phyloP scores from a whole-genome alignment of 2,329 filamentous ascomycete genomes.

The Sclerotinia trifoliorum region DNA sequence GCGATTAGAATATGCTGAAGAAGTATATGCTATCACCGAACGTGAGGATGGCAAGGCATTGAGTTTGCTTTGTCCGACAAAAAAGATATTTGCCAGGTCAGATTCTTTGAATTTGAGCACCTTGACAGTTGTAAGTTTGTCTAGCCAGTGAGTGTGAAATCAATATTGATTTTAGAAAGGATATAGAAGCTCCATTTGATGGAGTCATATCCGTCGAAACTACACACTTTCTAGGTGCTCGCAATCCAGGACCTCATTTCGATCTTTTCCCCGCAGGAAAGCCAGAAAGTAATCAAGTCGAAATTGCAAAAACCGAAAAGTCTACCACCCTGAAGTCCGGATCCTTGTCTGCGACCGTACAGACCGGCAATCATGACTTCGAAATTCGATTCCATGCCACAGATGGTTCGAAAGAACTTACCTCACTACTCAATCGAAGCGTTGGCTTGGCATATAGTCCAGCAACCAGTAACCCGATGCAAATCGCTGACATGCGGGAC shows the following conservation, averaged over 20 bases:
- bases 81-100: constrained; percentile 52
- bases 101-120: constrained; percentile 57
- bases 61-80: constrained; percentile 57
- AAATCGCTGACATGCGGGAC: constrained; percentile 53
- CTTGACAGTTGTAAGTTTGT: constrained; percentile 48
- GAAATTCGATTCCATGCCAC: constrained; percentile 55
- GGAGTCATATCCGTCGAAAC: constrained; percentile 60
- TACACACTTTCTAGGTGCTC: constrained; percentile 56
- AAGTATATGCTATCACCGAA: constrained; percentile 53
- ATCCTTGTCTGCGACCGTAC: constrained; percentile 52
- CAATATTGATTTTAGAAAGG: constrained; percentile 39
- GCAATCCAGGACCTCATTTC: constrained; percentile 54
- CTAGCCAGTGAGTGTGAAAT: neutral
- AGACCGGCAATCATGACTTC: constrained; percentile 50
- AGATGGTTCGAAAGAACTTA: constrained; percentile 51
- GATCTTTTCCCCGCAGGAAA: constrained; percentile 55
- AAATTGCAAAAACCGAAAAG: constrained; percentile 44
- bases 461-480: constrained; percentile 51
- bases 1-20: constrained; percentile 63
- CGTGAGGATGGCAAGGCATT: constrained; percentile 48
- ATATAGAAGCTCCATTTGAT: constrained; percentile 56
- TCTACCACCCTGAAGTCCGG: constrained; percentile 54
- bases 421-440: constrained; percentile 54
- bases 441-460: constrained; percentile 58
- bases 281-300: constrained; percentile 43